Conservation (phyloP, 176 grass and related monocot genomes). For the Lolium rigidum region DNA sequence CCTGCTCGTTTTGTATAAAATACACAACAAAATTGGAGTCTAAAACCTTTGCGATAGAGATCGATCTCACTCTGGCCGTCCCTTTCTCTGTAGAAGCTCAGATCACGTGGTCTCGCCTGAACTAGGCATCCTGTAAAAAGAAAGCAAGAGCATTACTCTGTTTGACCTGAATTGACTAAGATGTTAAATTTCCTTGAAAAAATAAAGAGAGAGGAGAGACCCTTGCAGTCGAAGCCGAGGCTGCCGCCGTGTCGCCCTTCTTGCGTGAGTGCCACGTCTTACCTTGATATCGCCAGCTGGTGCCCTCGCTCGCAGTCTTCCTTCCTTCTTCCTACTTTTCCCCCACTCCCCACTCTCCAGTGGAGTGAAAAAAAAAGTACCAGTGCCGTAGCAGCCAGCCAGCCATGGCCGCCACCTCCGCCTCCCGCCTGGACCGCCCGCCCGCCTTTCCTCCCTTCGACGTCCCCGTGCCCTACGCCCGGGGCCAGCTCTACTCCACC, state of each 20-base stretch:
- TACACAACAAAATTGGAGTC: too few species aligned
- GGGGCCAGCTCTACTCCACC: constrained; percentile 3
- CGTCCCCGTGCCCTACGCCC: background rate
- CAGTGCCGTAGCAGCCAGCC: background rate
- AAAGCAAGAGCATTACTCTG: background rate
- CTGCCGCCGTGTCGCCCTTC: background rate
- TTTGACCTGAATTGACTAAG: background rate
- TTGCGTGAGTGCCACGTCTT: background rate
- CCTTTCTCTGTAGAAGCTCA: too few species aligned
- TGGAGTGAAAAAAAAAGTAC: background rate
- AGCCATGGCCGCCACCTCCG: constrained; percentile 28
- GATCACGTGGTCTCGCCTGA: too few species aligned
- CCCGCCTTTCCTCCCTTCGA: constrained; percentile 12
- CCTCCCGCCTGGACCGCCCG: constrained; percentile 2
- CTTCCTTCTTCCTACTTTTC: constrained; percentile 13
- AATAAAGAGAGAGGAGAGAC: background rate
- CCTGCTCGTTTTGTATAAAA: too few species aligned
- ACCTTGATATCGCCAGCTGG: background rate
- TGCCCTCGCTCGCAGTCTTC: constrained; percentile 3
- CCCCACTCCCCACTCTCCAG: background rate
- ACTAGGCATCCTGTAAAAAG: background rate
- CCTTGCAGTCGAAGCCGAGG: background rate
- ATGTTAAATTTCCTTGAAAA: background rate
- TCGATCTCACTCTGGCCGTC: too few species aligned
- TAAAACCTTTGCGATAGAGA: too few species aligned